Percentiles rank a stretch among this genome's conserved stretches.
These are phyloP conservation scores for Biscutella laevigata DNA, from an alignment of 441 rosid genomes.

Conservation along the genomic window DNA sequence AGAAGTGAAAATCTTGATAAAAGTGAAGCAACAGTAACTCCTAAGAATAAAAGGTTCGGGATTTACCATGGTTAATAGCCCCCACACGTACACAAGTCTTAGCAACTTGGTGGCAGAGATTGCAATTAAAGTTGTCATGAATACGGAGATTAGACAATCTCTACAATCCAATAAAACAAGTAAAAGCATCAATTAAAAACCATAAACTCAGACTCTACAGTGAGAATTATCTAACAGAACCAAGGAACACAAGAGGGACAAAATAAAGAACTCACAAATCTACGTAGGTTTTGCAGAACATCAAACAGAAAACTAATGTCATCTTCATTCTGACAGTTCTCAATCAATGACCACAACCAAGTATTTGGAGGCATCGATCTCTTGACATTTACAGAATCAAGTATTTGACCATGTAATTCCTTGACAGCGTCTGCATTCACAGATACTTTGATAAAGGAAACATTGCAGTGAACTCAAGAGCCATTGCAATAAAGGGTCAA, in stretches of 20 bases:
- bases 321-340: slow-evolving; percentile 44
- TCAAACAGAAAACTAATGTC: slow-evolving; percentile 63
- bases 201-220: background rate
- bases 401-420: slow-evolving; percentile 52
- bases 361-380: slow-evolving; percentile 74
- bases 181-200: background rate
- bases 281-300: slow-evolving; percentile 50
- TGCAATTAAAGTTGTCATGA: slow-evolving; percentile 57
- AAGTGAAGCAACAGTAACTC: background rate
- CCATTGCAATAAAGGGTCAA: background rate
- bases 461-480: background rate
- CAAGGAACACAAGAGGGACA: background rate
- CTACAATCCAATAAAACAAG: slow-evolving; percentile 32
- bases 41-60: background rate
- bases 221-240: background rate
- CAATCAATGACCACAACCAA: slow-evolving; percentile 78
- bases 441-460: slow-evolving; percentile 5
- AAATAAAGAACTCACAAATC: slow-evolving; percentile 57
- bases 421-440: slow-evolving; percentile 61
- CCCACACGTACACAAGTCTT: slow-evolving; percentile 60
- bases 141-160: slow-evolving; percentile 69
- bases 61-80: slow-evolving; percentile 61
- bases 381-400: slow-evolving; percentile 51
- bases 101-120: slow-evolving; percentile 65
- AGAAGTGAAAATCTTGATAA: background rate